Conservation (phyloP, 2,329 filamentous ascomycete genomes). For the Plectosphaerella cucumerina region DNA sequence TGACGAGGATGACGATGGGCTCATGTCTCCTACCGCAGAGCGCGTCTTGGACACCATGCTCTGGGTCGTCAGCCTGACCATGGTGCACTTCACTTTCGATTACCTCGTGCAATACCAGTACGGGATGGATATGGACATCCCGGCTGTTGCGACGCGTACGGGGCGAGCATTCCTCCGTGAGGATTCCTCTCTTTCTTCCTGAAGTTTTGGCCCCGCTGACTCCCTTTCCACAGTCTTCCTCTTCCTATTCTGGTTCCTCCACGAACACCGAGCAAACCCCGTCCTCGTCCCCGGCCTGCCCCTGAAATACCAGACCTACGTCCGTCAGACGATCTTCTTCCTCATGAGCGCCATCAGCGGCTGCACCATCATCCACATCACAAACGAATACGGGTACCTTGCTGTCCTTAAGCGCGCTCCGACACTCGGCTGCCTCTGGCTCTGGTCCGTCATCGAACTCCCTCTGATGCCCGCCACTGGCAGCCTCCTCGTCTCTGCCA, state of each 20-base stretch:
- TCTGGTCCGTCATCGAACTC: conserved; percentile 90
- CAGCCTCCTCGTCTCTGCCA: conserved; percentile 42
- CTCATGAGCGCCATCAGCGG: conserved; percentile 57
- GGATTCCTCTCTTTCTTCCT: background rate
- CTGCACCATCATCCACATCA: conserved; percentile 76
- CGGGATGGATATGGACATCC: conserved; percentile 61
- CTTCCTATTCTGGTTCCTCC: conserved; percentile 52
- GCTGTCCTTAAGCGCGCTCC: conserved; percentile 89
- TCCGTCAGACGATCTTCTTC: conserved; percentile 62
- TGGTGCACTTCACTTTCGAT: conserved; percentile 71
- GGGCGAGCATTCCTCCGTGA: conserved; percentile 49
- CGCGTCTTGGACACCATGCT: conserved; percentile 51
- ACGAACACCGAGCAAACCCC: conserved; percentile 47
- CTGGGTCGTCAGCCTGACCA: conserved; percentile 60
- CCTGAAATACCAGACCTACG: conserved; percentile 35
- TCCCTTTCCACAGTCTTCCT: conserved; percentile 43
- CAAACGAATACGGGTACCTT: conserved; percentile 76
- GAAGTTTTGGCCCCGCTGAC: background rate
- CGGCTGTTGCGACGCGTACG: conserved; percentile 47
- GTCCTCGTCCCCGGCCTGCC: conserved; percentile 47
- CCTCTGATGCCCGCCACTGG: conserved; percentile 61
- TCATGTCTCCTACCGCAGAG: conserved; percentile 41
- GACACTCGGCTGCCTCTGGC: conserved; percentile 84
- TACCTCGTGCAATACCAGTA: conserved; percentile 78
- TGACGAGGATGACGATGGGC: conserved; percentile 25